Evolutionary conservation across 192 early-diverging fungal genomes (phyloP), one percentile per base, ranked within the genome.

Genomic region (Podochytrium sp.): DNA sequence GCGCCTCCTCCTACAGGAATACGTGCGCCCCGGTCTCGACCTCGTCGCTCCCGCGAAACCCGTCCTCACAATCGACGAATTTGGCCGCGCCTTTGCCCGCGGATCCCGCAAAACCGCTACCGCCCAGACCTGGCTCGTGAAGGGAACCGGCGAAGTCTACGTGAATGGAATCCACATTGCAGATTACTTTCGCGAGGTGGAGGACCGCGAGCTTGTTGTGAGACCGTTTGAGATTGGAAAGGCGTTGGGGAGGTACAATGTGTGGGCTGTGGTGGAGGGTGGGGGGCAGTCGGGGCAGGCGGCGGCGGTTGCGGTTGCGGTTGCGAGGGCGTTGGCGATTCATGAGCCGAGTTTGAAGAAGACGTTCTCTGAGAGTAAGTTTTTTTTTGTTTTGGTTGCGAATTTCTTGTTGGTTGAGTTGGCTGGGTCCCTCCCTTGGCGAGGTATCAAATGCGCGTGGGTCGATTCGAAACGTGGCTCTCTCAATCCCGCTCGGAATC

Each of bases 201-300:
- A 82, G 43, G 89, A 94, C 77, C 82, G 91, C 35, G 87, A 96
- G 33, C 78, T 87, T 4, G 80, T 93, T 38, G 68, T 92, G 34
- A 86, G 87, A 59, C 95, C 96, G 4, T 85, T 98, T 38, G 76
- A 88, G 51, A 81, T 91, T 20, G 88, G 86, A 2, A 74, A 81
- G 20, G 78, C 75, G n/a, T 73, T 92, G n/a, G 91, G 91, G 34
- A 82, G 87, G 34, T 98, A 87, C 80, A 96, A 96, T 79, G 92
- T 93, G 50, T 98, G 93, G 89, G 80, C 89, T 4, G 66, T 88
- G 32, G 94, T 95, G 14, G 71, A 82, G 1, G 95, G 95, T 47
- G 93, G 95, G 51, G 96, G 96, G 4, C 80, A 72, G 7, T 90
- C 92, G 2, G 94, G 94, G 14, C 95, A 98, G 85, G 90, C 93